Base-by-base conservation (phyloP, 2,329 filamentous ascomycete genomes). In the Calonectria hongkongensis region DNA sequence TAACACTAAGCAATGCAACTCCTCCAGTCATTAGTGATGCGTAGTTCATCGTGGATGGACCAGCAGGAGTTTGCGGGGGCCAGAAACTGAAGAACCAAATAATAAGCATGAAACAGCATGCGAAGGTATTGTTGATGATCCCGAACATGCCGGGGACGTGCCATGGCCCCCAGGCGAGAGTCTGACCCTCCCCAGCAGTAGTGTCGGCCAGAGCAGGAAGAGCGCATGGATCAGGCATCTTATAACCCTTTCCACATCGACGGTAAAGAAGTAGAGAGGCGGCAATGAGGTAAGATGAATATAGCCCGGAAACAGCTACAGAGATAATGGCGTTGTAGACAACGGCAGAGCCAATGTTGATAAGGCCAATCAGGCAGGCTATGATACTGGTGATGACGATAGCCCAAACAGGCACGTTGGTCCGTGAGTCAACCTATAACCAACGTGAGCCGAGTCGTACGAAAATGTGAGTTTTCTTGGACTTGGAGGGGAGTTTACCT, bases 21-120 rank as follows among this genome's bases (percentile, higher is more conserved):
- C 79, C 82, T 0, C 82, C 84, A 43, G 85, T 87, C 28, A 88
- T 83, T 6, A 89, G 73, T 2, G 87, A 79, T 45, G 84, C 86
- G 75, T 85, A 89, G 73, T 89, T 89, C 84, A 87, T 86, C 1
- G 84, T 30, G 73, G 76, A 2, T 79, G 80, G 72, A 15, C 66
- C 13, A 65, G 82, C 60, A 0, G 71, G 71, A 1, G 73, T 76
- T 18, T 68, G 73, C 3, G 84, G 83, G 0, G 82, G 88, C 87
- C 86, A 89, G 30, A 90, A 86, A 36, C 84, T 86, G 82, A 88
- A 91, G 79, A 92, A 90, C 60, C 89, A 85, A 7, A 90, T 84
- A 45, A 91, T 87, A 2, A 88, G 74, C 81, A 88, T 87, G 67
- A 90, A 91, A 0, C 83, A 33, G 75, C 86, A 88, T 1, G 89